A percentile compares a stretch with the other conserved stretches of the same genome.
These are phyloP conservation scores for Waltergamsia citrina DNA, from an alignment of 2,329 filamentous ascomycete species.

Conservation along the genomic window DNA sequence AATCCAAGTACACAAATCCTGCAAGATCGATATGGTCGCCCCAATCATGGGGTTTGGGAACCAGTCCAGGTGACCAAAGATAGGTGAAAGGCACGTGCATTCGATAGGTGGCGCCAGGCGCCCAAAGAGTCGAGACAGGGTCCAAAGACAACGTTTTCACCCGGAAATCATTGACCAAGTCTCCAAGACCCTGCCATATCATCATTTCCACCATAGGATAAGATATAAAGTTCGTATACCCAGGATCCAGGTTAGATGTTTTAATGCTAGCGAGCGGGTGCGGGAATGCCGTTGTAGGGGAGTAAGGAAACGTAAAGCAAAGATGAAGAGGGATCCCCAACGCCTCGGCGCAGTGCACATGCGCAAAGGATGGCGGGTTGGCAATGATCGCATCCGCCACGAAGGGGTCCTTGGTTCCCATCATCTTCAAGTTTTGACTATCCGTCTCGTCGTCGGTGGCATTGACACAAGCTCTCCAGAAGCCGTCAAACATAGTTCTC, in stretches of 20 bases:
- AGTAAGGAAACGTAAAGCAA: slow-evolving; percentile 86
- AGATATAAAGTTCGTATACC: slow-evolving; percentile 71
- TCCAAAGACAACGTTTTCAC: slow-evolving; percentile 60
- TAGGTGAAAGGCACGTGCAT: slow-evolving; percentile 71
- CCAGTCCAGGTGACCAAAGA: slow-evolving; percentile 56
- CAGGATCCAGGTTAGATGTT: slow-evolving; percentile 59
- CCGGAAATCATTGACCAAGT: slow-evolving; percentile 68
- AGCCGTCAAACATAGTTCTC: slow-evolving; percentile 76
- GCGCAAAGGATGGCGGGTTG: slow-evolving; percentile 71
- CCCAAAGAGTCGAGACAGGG: slow-evolving; percentile 68
- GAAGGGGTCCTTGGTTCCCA: slow-evolving; percentile 52
- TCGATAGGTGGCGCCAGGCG: slow-evolving; percentile 62
- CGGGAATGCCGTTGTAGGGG: slow-evolving; percentile 64
- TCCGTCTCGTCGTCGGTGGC: slow-evolving; percentile 57
- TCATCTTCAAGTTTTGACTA: slow-evolving; percentile 50
- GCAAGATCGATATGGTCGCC: slow-evolving; percentile 61
- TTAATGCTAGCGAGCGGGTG: slow-evolving; percentile 72
- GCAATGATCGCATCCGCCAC: slow-evolving; percentile 76
- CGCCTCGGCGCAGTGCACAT: slow-evolving; percentile 71
- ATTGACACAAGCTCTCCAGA: slow-evolving; percentile 72
- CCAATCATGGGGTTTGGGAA: slow-evolving; percentile 62
- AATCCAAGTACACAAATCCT: slow-evolving; percentile 70
- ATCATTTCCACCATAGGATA: slow-evolving; percentile 78
- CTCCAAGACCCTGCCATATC: slow-evolving; percentile 83
- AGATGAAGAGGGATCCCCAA: slow-evolving; percentile 70